phyloP scores from a whole-genome alignment of 2,329 filamentous ascomycete species.

The Xylaria sp. region DNA sequence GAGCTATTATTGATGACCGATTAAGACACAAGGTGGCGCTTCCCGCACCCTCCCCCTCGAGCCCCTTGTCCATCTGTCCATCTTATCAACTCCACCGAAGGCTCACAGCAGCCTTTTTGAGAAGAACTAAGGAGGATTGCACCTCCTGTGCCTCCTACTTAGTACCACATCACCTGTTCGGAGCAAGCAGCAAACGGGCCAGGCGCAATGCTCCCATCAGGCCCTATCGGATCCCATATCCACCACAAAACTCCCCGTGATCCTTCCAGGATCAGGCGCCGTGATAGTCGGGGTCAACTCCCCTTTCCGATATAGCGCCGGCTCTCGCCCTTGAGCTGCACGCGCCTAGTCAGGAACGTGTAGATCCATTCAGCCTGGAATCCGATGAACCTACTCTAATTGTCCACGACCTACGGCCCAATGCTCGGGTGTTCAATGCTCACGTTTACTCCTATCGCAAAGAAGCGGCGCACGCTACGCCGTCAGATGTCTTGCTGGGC shows the following conservation, averaged over 20 bases:
- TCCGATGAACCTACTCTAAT: no score
- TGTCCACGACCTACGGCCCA: background rate
- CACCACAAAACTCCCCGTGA: slow-evolving; percentile 5
- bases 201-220: no score
- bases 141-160: background rate
- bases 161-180: slow-evolving; percentile 15
- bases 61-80: no score
- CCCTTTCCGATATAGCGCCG: slow-evolving; percentile 26
- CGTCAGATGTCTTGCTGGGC: slow-evolving; percentile 24
- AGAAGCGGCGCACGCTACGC: slow-evolving; percentile 6
- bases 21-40: slow-evolving; percentile 15
- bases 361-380: background rate
- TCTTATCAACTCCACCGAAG: slow-evolving; percentile 22
- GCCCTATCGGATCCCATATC: no score
- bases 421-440: background rate
- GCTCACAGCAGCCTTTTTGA: slow-evolving; percentile 31
- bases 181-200: slow-evolving; percentile 3
- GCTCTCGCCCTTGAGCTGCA: background rate
- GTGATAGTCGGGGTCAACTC: slow-evolving; percentile 1
- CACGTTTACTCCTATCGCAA: slow-evolving; percentile 4
- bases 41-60: slow-evolving; percentile 2
- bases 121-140: slow-evolving; percentile 10
- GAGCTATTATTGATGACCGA: slow-evolving; percentile 22
- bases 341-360: slow-evolving; percentile 1
- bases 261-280: background rate